Evolutionary conservation across 768 basidiomycete species (phyloP).

Genomic region (Collybia nuda): DNA sequence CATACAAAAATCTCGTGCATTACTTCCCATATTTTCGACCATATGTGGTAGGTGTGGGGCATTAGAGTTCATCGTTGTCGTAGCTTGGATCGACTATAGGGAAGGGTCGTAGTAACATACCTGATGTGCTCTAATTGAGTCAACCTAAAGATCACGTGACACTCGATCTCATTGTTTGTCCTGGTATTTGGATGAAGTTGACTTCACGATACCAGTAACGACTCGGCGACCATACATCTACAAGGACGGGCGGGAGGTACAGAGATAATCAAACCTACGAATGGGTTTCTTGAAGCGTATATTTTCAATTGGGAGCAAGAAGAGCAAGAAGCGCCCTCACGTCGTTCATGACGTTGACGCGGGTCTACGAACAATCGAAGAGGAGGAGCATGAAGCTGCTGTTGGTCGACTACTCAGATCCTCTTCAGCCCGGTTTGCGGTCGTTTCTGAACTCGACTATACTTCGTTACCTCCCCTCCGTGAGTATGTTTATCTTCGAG

Average conservation of each 20-base stretch:
- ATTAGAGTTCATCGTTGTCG: slow-evolving; percentile 7
- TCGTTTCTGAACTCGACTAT: slow-evolving; percentile 57
- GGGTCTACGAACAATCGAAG: slow-evolving; percentile 25
- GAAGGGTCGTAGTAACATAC: too few species aligned
- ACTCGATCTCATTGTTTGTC: slow-evolving; percentile 12
- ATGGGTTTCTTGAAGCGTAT: slow-evolving; percentile 76
- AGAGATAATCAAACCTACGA: slow-evolving; percentile 7
- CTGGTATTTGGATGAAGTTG: slow-evolving; percentile 36
- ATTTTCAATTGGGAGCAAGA: slow-evolving; percentile 68
- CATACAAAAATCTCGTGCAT: slow-evolving; percentile 78
- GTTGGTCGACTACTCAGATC: slow-evolving; percentile 63
- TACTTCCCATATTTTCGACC: slow-evolving; percentile 52
- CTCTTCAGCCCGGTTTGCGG: slow-evolving; percentile 65
- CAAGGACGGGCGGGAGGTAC: slow-evolving; percentile 14
- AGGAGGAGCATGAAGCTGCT: slow-evolving; percentile 52
- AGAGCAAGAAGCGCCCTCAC: slow-evolving; percentile 42
- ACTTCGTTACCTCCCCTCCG: slow-evolving; percentile 66
- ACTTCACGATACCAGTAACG: slow-evolving; percentile 17
- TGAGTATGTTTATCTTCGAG: slow-evolving; percentile 35
- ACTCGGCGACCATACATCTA: slow-evolving; percentile 2
- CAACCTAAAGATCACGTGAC: slow-evolving; percentile 32
- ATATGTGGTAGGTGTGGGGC: slow-evolving; percentile 18
- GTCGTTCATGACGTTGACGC: slow-evolving; percentile 23
- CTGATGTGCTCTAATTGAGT: too few species aligned
- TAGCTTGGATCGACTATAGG: background rate